These are phyloP conservation scores for Lathyrus aphaca DNA, from an alignment of 306 rosid species.

Conservation along the genomic window DNA sequence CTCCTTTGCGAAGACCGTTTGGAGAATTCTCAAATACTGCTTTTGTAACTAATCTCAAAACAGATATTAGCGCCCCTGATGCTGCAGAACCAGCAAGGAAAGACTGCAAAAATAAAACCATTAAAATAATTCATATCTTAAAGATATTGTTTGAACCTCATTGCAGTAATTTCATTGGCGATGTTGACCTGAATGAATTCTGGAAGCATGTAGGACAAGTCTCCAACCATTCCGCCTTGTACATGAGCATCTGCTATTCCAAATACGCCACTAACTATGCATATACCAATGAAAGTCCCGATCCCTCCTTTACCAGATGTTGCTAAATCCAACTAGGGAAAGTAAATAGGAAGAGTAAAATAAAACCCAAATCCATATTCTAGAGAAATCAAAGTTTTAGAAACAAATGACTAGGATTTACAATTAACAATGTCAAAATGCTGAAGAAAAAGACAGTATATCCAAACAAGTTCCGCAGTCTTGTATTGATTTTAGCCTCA, in stretches of 20 bases:
- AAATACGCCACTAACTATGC: conserved; percentile 67
- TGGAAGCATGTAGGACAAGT: conserved; percentile 77
- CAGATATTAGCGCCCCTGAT: conserved; percentile 68
- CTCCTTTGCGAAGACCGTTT: conserved; percentile 87
- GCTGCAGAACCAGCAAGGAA: conserved; percentile 83
- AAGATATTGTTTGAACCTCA: neutral
- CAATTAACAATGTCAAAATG: conserved; percentile 63
- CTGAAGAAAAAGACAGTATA: conserved; percentile 66
- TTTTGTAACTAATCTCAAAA: conserved; percentile 69
- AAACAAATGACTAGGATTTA: conserved; percentile 42
- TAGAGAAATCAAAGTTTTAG: conserved; percentile 17
- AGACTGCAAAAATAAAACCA: conserved; percentile 54
- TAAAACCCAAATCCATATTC: conserved; percentile 22
- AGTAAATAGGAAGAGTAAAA: conserved; percentile 20
- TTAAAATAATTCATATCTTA: neutral
- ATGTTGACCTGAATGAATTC: conserved; percentile 72
- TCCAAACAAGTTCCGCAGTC: conserved; percentile 68
- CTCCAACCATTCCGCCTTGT: conserved; percentile 96
- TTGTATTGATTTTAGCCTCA: conserved; percentile 74
- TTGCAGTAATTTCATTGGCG: neutral
- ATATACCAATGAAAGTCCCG: conserved; percentile 70
- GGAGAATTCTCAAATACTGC: conserved; percentile 60
- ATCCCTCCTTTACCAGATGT: conserved; percentile 81
- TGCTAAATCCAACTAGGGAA: conserved; percentile 74
- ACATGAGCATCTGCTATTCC: conserved; percentile 94